Base-by-base conservation (phyloP, 2,329 filamentous ascomycete genomes). In the Microsporum ferrugineum region DNA sequence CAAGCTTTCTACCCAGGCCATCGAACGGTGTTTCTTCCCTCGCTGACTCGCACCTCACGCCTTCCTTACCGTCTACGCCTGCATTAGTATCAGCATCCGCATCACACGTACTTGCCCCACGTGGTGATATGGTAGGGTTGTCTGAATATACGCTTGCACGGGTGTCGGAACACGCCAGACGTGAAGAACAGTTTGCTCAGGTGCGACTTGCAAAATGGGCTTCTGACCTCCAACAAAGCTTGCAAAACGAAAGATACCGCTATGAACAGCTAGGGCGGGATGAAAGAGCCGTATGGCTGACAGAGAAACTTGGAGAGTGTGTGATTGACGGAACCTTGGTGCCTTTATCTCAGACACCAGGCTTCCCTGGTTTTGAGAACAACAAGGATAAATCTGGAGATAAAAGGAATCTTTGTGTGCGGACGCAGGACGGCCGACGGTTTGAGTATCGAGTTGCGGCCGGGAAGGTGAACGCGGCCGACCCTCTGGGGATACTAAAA, bases 151-250 rank as follows among this genome's bases (percentile, higher is more conserved):
- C 84, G 3, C 76, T 88, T 57, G 82, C 85, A 4, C 78, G 84
- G 61, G 78, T 87, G 60, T 77, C 81, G 43, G 82, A 84, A 65
- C 78, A 84, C 68, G 81, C 80, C 2, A 80, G 82, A 62, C 77
- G 79, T 17, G 83, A 87, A 68, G 83, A 87, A 66, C 78, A 77
- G 5, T 74, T 85, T 47, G 83, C 84, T 10, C 84, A 87, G 65
- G 79, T 92, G n/a, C 81, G 86, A 5, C 79, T 95, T 17, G 88
- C 86, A 1, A 88, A 87, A 69, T 95, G 90, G 90, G 89, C 90
- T 0, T 82, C 84, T 5, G 88, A 94, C 67, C 78, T 95, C 0
- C 89, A 95, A 70, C 83, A 84, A 61, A 89, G 87, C 68, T 77
- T 94, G 1, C 81, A 84, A 33, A 86, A 86, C 62, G 89, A 94